Conservation (phyloP, 2,329 filamentous ascomycete genomes). For the Neodidymelliopsis sp. region DNA sequence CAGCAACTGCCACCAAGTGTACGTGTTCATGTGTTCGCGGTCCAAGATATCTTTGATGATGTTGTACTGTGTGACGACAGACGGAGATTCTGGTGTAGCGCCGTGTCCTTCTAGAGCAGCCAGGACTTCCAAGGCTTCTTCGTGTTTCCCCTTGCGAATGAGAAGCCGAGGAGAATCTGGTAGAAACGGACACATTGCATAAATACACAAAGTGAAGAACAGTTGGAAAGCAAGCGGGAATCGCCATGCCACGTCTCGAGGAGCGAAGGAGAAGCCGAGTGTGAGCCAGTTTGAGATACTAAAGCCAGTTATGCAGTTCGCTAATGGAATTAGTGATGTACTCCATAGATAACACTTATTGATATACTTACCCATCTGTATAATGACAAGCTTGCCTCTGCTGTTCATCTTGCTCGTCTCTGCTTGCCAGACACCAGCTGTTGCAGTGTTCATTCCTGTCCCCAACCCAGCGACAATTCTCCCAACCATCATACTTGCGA, state of each 20-base stretch:
- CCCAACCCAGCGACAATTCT: constrained; percentile 55
- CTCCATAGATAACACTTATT: too few relatives aligned
- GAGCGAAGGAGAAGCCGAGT: constrained; percentile 52
- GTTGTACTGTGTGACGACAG: constrained; percentile 46
- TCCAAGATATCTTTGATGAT: constrained; percentile 53
- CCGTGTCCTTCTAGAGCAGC: constrained; percentile 50
- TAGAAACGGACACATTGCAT: constrained; percentile 56
- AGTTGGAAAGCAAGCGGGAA: constrained; percentile 65
- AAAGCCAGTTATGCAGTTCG: constrained; percentile 54
- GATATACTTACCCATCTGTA: constrained; percentile 49
- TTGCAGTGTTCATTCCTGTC: constrained; percentile 59
- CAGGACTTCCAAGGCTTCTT: constrained; percentile 50
- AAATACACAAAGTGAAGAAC: constrained; percentile 65
- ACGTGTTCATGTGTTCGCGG: constrained; percentile 54
- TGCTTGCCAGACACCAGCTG: constrained; percentile 57
- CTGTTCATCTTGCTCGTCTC: constrained; percentile 57
- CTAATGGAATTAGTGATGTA: constrained; percentile 26
- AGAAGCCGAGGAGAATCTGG: constrained; percentile 57
- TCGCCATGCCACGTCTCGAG: constrained; percentile 45
- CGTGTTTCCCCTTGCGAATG: constrained; percentile 60
- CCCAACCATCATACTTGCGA: constrained; percentile 50
- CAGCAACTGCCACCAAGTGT: constrained; percentile 55
- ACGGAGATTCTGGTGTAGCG: constrained; percentile 45
- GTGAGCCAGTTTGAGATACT: constrained; percentile 55
- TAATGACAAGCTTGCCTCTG: constrained; percentile 56